phyloP scores from a whole-genome alignment of 129 eudicot species.

The Centaurea solstitialis region DNA sequence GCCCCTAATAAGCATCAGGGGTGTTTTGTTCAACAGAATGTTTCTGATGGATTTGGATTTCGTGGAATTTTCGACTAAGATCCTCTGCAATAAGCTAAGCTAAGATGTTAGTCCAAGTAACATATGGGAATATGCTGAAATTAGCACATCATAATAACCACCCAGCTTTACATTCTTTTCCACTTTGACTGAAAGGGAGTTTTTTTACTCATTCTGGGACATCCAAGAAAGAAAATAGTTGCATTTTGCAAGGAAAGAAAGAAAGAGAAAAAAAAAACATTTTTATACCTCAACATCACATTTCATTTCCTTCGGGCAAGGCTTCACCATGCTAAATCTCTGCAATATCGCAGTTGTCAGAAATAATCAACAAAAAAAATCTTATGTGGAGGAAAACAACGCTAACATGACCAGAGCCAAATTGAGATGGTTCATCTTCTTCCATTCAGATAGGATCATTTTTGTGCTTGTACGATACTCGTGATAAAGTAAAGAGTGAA shows the following conservation, averaged over 20 bases:
- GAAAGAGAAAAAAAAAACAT: background rate
- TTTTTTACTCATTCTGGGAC: background rate
- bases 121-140: background rate
- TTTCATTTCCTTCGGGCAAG: slow-evolving; percentile 97
- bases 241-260: background rate
- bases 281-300: slow-evolving; percentile 94
- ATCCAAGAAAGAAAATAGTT: background rate
- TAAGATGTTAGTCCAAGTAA: background rate
- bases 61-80: background rate
- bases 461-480: background rate
- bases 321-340: slow-evolving; percentile 96
- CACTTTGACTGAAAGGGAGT: background rate
- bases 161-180: background rate
- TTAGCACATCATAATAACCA: background rate
- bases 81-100: background rate
- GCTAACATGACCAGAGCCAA: slow-evolving; percentile 2
- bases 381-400: background rate
- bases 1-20: no score
- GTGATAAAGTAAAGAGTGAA: background rate
- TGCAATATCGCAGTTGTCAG: slow-evolving; percentile 51
- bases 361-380: slow-evolving; percentile 11
- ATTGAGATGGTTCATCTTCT: background rate
- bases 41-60: no score
- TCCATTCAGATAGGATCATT: background rate
- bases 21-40: no score